A percentile compares a stretch with the other conserved stretches of the same genome.
phyloP scores from a whole-genome alignment of 2,329 filamentous ascomycete genomes.

The Lecanicillium sp. region DNA sequence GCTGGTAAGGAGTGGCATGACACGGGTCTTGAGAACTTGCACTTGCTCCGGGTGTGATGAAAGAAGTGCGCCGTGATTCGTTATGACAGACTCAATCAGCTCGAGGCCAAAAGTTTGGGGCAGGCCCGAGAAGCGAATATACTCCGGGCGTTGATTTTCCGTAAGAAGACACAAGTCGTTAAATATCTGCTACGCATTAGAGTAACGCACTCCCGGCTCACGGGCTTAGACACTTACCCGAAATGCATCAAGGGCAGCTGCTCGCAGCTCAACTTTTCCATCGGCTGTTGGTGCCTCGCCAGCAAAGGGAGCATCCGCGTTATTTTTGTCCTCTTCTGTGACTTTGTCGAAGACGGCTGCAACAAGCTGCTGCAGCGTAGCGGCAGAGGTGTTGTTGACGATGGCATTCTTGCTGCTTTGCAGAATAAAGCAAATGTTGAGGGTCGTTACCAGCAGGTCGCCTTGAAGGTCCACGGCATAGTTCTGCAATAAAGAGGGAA shows the following conservation, averaged over 20 bases:
- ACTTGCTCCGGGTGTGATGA: slow-evolving; percentile 71
- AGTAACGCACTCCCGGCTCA: slow-evolving; percentile 8
- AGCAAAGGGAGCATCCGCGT: slow-evolving; percentile 46
- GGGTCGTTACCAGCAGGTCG: slow-evolving; percentile 68
- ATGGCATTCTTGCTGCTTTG: slow-evolving; percentile 89
- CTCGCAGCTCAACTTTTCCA: slow-evolving; percentile 57
- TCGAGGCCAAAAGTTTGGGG: slow-evolving; percentile 82
- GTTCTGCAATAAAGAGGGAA: slow-evolving; percentile 85
- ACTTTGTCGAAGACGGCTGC: slow-evolving; percentile 93
- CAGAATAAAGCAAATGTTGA: slow-evolving; percentile 87
- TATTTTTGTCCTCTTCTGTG: slow-evolving; percentile 60
- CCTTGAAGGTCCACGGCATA: slow-evolving; percentile 77
- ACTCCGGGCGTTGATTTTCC: slow-evolving; percentile 75
- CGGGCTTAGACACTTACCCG: slow-evolving; percentile 39
- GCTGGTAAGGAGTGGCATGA: slow-evolving; percentile 78
- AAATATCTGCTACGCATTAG: slow-evolving; percentile 52
- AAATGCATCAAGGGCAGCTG: slow-evolving; percentile 80
- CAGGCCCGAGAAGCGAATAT: slow-evolving; percentile 70
- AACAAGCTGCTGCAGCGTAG: slow-evolving; percentile 91
- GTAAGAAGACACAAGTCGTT: slow-evolving; percentile 84
- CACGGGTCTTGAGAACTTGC: slow-evolving; percentile 64
- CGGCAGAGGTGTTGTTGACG: slow-evolving; percentile 90
- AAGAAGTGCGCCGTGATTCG: slow-evolving; percentile 78
- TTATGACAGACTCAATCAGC: slow-evolving; percentile 82
- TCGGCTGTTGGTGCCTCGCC: slow-evolving; percentile 62